Evolutionary conservation across 2,329 filamentous ascomycete species (phyloP).

Genomic region (Aspergillus nomiae): DNA sequence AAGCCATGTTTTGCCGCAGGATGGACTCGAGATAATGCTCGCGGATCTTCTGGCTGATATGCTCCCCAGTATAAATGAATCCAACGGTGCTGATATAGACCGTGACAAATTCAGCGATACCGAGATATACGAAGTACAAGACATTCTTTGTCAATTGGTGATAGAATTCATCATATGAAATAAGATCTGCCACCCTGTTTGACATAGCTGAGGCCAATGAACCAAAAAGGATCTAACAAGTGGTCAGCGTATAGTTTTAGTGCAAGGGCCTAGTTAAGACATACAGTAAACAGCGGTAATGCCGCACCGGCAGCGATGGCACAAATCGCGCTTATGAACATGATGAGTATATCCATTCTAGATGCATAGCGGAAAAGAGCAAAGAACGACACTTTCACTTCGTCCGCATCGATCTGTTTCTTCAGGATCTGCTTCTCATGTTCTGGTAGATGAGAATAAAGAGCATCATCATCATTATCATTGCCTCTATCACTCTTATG

Average conservation of each 20-base stretch:
- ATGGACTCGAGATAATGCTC: conserved; percentile 82
- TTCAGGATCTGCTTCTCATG: conserved; percentile 69
- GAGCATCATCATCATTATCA: conserved; percentile 50
- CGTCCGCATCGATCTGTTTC: conserved; percentile 67
- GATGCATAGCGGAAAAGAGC: conserved; percentile 72
- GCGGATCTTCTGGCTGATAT: conserved; percentile 76
- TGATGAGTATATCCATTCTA: conserved; percentile 64
- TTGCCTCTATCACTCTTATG: conserved; percentile 27
- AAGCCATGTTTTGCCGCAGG: conserved; percentile 85
- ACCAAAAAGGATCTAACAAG: conserved; percentile 65
- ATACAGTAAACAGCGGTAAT: conserved; percentile 75
- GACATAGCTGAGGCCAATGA: conserved; percentile 73
- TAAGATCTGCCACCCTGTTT: conserved; percentile 56
- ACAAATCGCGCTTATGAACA: conserved; percentile 62
- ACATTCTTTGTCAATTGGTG: conserved; percentile 64
- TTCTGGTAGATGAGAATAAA: conserved; percentile 64
- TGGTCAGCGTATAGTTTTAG: conserved; percentile 8
- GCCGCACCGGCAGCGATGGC: conserved; percentile 74
- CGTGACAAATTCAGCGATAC: conserved; percentile 75
- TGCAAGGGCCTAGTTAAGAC: conserved; percentile 12
- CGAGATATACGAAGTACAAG: conserved; percentile 84
- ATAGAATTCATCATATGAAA: conserved; percentile 60
- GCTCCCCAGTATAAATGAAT: conserved; percentile 85
- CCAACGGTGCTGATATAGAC: conserved; percentile 80
- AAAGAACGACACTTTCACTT: conserved; percentile 64